Base-by-base conservation (phyloP, 305 asterid species). In the Fraxinus angustifolia region DNA sequence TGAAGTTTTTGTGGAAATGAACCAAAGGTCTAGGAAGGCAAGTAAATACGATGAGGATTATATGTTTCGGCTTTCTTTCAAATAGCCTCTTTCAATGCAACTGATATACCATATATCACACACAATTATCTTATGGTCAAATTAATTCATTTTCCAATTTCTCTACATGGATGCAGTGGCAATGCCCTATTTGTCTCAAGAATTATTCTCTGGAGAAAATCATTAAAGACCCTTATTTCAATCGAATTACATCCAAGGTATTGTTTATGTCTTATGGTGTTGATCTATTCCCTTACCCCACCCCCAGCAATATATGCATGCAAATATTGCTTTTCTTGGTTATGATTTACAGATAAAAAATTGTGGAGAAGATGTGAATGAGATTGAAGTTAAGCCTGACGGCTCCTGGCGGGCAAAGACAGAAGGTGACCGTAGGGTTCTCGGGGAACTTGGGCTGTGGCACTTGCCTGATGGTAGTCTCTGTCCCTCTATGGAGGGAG, bases 331-430 rank as follows among this genome's bases (percentile, higher is more conserved):
- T 26, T 7, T 71, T 68, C 62, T 56, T 4, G 76, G 76, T 83
- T 67, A n/a, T 53, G 6, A 53, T 76, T 75, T 84, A 14, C 84
- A 96, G 99, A 86, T 96, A 90, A 88, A 36, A 78, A 86, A 82
- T 81, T 92, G 91, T 83, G 97, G 89, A 80, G 98, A 93, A 90
- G 98, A 96, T 84, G 91, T 94, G 53, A 87, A 94, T 60, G 98
- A 92, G 83, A 89, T 96, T 81, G 99, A 96, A 90, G 97, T 94
- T 88, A 96, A 96, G 87, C 98, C 98, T 56, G 98, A 96, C 81
- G 98, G 99, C 79, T 92, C 97, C 80, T 96, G 99, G 99, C 99
- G 98, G 53, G 98, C 93, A 21, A 96, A 92, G 89, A 83, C 88
- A 76, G 99, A 96, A 80, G 91, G 92, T 78, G 98, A 93, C 79